phyloP scores from a whole-genome alignment of 495 filamentous ascomycete species.

The Xylaria scruposa region DNA sequence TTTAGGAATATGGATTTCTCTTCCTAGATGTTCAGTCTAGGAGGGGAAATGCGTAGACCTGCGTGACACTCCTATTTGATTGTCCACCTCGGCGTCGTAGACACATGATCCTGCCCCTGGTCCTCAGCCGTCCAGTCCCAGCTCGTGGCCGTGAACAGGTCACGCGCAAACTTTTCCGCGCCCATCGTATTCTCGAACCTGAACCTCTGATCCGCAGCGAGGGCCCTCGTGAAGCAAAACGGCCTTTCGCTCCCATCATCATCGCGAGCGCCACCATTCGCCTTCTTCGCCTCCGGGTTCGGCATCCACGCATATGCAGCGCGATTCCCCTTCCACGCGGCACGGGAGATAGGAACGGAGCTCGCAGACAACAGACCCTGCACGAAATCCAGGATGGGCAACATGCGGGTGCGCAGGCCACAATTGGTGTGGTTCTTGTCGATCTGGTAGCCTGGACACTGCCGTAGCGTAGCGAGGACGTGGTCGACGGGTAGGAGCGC shows the following conservation, averaged over 20 bases:
- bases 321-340: constrained; percentile 53
- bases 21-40: too few species aligned
- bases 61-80: constrained; percentile 13
- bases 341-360: constrained; percentile 52
- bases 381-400: constrained; percentile 72
- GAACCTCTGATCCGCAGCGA: constrained; percentile 49
- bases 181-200: constrained; percentile 49
- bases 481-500: constrained; percentile 44
- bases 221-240: constrained; percentile 49
- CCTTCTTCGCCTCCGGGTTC: constrained; percentile 10
- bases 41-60: not conserved
- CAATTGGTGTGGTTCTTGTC: constrained; percentile 80
- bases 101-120: constrained; percentile 31
- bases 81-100: constrained; percentile 38
- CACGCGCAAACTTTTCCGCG: constrained; percentile 50
- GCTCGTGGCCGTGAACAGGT: constrained; percentile 63
- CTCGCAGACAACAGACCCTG: constrained; percentile 54
- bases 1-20: not conserved
- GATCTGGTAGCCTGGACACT: constrained; percentile 78
- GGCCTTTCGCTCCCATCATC: constrained; percentile 30
- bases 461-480: constrained; percentile 45
- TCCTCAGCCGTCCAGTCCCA: constrained; percentile 66
- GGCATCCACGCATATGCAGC: constrained; percentile 42
- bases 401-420: constrained; percentile 69
- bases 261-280: not conserved